Base-by-base conservation (phyloP, 202 grass and related monocot species). In the Panicum virgatum region DNA sequence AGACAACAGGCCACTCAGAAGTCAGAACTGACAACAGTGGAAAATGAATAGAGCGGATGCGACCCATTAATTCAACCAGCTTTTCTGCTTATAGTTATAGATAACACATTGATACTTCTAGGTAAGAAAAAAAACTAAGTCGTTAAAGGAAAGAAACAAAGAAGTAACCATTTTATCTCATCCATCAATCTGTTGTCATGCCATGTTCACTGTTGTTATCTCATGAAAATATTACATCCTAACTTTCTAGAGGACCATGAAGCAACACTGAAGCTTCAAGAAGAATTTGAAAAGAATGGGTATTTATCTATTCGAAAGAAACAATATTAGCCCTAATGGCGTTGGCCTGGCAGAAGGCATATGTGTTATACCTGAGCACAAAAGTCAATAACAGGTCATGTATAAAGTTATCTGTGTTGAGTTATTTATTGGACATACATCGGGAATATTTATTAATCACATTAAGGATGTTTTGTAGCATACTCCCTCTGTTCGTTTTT, bases 191-290 rank as follows among this genome's bases (percentile, higher is more conserved):
- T 73, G 32, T 52, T n/a, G 11, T 60, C 42, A 46, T 54, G 23
- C 22, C 3, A 73, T 72, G 65, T 65, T 89, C 23, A 66, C 6
- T 25, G 63, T 60, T 22, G 23, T 56, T 69, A 83, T 30, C 25
- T 72, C 40, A 68, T 30, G 22, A 79, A 34, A 62, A 62, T 47
- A 79, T 38, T 30, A 62, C 9, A 76, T 32, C 54, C 20, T 9
- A 79, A 43, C 60, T 69, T 83, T 47, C 32, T 68, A 83, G 25
- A 86, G 42, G 43, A 82, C 23, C 60, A 82, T 5, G 4, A 83
- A 74, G 51, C 52, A 58, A 75, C 37, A 82, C 12, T 69, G 37
- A 74, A 84, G 65, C n/a, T 38, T 74, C 39, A 20, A 66, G 9
- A 53, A 27, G 8, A 50, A 57, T 60, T 26, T 60, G 30, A 19